These are phyloP conservation scores for Fistulinella prunicolor DNA, from an alignment of 768 basidiomycete species.

Conservation along the genomic window DNA sequence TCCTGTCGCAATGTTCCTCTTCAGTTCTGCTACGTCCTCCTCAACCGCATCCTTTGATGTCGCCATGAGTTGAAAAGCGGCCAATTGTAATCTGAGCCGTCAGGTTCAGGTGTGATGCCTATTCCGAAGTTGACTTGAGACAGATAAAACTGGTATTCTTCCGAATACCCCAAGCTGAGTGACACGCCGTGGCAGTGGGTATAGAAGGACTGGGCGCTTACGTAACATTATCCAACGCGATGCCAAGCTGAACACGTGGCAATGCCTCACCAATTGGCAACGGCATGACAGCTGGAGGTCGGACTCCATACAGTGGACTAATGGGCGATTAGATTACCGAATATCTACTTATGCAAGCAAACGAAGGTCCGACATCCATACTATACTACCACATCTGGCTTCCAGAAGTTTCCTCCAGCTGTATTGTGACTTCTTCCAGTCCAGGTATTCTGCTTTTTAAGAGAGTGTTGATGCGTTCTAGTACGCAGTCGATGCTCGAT, in stretches of 20 bases:
- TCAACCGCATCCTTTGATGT: conserved; percentile 18
- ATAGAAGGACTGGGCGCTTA: too few species aligned
- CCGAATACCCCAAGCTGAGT: too few species aligned
- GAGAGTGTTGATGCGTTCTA: conserved; percentile 70
- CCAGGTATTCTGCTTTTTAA: conserved; percentile 73
- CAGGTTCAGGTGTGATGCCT: too few species aligned
- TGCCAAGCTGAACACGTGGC: neutral
- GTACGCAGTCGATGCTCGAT: conserved; percentile 53
- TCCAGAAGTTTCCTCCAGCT: conserved; percentile 53
- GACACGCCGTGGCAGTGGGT: too few species aligned
- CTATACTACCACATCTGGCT: conserved; percentile 3
- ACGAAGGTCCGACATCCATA: conserved; percentile 6
- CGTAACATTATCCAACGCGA: too few species aligned
- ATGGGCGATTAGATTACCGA: conserved; percentile 11
- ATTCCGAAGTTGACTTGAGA: too few species aligned
- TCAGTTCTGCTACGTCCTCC: conserved; percentile 49
- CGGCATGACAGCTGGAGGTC: too few species aligned
- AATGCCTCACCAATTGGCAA: too few species aligned
- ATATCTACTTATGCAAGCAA: conserved; percentile 13
- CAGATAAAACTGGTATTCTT: too few species aligned
- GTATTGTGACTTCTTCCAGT: conserved; percentile 86
- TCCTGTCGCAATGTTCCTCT: conserved; percentile 47
- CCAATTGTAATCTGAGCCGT: too few species aligned
- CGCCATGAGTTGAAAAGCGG: conserved; percentile 19
- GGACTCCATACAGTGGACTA: neutral